Conservation (phyloP, 108 stramenopile species). For the Nitzschia inconspicua region DNA sequence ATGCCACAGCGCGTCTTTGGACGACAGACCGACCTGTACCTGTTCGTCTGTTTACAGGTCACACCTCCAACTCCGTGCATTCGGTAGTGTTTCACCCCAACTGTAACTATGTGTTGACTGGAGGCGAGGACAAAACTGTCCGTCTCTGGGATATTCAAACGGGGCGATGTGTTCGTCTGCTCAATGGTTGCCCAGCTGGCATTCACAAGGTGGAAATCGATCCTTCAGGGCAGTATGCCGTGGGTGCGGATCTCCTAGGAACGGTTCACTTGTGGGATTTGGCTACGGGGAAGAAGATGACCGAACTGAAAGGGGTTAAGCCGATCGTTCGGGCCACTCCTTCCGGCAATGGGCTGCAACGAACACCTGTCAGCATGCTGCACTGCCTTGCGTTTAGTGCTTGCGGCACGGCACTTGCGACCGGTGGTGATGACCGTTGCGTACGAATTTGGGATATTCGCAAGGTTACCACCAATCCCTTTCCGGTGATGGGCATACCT, state of each 20-base stretch:
- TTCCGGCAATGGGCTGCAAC: background rate
- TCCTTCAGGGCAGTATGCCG: conserved; percentile 72
- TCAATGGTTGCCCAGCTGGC: conserved; percentile 77
- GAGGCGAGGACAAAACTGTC: conserved; percentile 88
- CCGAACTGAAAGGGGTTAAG: conserved; percentile 38
- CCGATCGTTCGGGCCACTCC: background rate
- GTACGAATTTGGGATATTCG: conserved; percentile 85
- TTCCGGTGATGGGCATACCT: conserved; percentile 19
- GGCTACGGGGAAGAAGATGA: conserved; percentile 72
- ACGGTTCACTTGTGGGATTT: conserved; percentile 83
- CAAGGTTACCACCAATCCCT: conserved; percentile 10
- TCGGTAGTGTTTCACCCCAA: conserved; percentile 94
- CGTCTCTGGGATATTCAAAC: conserved; percentile 95
- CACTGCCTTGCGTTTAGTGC: conserved; percentile 71
- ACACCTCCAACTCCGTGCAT: conserved; percentile 85
- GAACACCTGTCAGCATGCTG: conserved; percentile 27
- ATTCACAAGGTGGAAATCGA: conserved; percentile 64
- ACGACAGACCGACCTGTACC: conserved; percentile 86
- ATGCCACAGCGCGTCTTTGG: conserved; percentile 93
- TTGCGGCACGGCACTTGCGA: conserved; percentile 78
- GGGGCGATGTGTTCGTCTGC: conserved; percentile 85
- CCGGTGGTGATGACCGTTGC: conserved; percentile 72
- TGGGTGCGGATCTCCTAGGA: conserved; percentile 67
- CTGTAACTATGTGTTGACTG: conserved; percentile 91
- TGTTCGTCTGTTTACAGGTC: conserved; percentile 91